A percentile compares a stretch with the other conserved stretches of the same genome.
Conservation (phyloP, 257 asterid genomes). For the Rubia yunnanensis region DNA sequence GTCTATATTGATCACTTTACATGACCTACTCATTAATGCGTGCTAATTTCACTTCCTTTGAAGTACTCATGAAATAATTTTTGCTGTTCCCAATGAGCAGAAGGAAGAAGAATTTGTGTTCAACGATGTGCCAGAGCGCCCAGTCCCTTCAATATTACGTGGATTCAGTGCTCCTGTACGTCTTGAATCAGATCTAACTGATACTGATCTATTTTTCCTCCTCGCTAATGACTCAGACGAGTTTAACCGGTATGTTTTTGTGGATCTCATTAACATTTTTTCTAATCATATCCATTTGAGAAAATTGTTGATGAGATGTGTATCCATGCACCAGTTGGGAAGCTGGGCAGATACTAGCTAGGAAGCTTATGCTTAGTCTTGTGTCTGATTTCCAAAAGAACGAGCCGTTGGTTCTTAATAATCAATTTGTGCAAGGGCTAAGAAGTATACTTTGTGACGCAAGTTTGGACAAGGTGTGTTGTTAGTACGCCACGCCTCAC, state of each 20-base stretch:
- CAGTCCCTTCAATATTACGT: constrained; percentile 61
- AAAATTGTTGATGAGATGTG: constrained; percentile 5
- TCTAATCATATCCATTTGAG: not conserved
- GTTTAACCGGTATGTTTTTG: constrained; percentile 62
- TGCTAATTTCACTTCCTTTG: not conserved
- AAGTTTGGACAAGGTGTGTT: constrained; percentile 59
- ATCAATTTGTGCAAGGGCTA: constrained; percentile 58
- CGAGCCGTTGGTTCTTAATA: constrained; percentile 56
- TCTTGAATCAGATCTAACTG: constrained; percentile 65
- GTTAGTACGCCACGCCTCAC: constrained; percentile 7
- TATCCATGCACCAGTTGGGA: constrained; percentile 54
- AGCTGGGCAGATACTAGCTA: constrained; percentile 70
- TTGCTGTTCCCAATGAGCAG: constrained; percentile 27
- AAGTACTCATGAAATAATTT: not conserved
- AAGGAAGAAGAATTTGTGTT: constrained; percentile 74
- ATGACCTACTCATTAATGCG: constrained; percentile 4
- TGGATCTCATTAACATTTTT: not conserved
- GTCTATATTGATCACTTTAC: constrained; percentile 12
- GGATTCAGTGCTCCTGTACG: constrained; percentile 88
- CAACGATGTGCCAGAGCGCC: constrained; percentile 43
- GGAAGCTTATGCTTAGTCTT: constrained; percentile 68
- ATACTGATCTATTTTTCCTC: constrained; percentile 58
- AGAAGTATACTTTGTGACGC: constrained; percentile 51
- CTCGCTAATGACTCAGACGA: constrained; percentile 82
- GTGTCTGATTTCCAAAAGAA: constrained; percentile 65